Percentiles rank a stretch among this genome's conserved stretches.
Evolutionary conservation across 2,329 filamentous ascomycete species (phyloP).

Genomic region (Diaporthe ampelina): DNA sequence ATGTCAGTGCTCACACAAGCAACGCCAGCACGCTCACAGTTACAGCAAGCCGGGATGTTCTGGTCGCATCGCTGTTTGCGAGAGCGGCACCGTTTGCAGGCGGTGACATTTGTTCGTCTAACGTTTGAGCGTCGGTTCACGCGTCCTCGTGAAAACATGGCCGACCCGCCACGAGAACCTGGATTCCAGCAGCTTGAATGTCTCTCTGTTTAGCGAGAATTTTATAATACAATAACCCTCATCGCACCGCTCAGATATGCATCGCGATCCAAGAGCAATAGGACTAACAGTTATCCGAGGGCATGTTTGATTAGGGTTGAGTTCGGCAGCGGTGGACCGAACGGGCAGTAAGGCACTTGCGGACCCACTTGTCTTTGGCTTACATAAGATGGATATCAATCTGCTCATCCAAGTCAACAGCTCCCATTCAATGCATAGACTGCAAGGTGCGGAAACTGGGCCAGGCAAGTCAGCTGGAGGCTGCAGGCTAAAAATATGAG

Average conservation of each 20-base stretch:
- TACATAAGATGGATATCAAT: too few relatives aligned
- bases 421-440: too few relatives aligned
- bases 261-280: neutral
- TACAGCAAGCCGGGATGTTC: slow-evolving; percentile 40
- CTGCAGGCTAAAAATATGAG: too few relatives aligned
- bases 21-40: slow-evolving; percentile 39
- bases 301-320: neutral
- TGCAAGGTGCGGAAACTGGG: too few relatives aligned
- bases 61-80: slow-evolving; percentile 43
- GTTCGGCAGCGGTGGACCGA: neutral
- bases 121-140: slow-evolving; percentile 34
- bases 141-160: neutral
- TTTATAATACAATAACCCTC: neutral
- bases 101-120: slow-evolving; percentile 42
- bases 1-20: slow-evolving; percentile 38
- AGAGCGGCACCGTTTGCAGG: slow-evolving; percentile 41
- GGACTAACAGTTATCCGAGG: neutral
- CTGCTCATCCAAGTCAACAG: too few relatives aligned
- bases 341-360: neutral
- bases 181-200: neutral
- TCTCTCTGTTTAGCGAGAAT: neutral
- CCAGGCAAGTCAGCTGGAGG: too few relatives aligned
- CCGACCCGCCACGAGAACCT: neutral
- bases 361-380: neutral
- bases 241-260: neutral